These are phyloP conservation scores for Phytophthora cajani DNA, from an alignment of 352 stramenopile genomes.

Conservation along the genomic window DNA sequence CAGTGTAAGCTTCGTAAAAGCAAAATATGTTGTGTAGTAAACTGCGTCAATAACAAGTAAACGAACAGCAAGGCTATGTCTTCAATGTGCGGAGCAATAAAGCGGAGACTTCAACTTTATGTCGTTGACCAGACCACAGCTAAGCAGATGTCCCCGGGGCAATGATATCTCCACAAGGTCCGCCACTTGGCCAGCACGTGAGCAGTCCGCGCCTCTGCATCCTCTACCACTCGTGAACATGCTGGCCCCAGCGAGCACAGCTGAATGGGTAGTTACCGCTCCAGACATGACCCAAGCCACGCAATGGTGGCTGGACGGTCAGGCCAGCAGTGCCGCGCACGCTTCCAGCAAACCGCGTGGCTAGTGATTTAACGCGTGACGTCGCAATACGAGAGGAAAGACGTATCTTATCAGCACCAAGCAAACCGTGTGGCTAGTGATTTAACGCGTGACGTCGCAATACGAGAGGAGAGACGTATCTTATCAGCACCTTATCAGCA, in stretches of 20 bases:
- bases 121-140: slow-evolving; percentile 17
- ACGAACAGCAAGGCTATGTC: slow-evolving; percentile 1
- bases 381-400: slow-evolving; percentile 14
- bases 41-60: slow-evolving; percentile 22
- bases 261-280: slow-evolving; percentile 15
- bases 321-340: slow-evolving; percentile 8
- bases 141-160: slow-evolving; percentile 10
- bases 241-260: slow-evolving; percentile 8
- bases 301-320: slow-evolving; percentile 11
- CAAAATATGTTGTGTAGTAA: slow-evolving; percentile 1
- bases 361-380: background rate
- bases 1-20: slow-evolving; percentile 1
- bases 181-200: slow-evolving; percentile 32
- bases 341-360: slow-evolving; percentile 27
- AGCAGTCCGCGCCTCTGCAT: slow-evolving; percentile 16
- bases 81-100: slow-evolving; percentile 9
- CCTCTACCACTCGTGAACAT: slow-evolving; percentile 8
- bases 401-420: slow-evolving; percentile 12
- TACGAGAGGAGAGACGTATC: slow-evolving; percentile 11
- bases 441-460: slow-evolving; percentile 1
- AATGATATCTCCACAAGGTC: slow-evolving; percentile 15
- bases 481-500: slow-evolving; percentile 9
- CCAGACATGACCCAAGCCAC: slow-evolving; percentile 16
- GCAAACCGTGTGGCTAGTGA: slow-evolving; percentile 18
- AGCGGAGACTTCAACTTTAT: slow-evolving; percentile 8